These are phyloP conservation scores for Trichoderma cornu-damae DNA, from an alignment of 2,329 filamentous ascomycete genomes.

Conservation along the genomic window DNA sequence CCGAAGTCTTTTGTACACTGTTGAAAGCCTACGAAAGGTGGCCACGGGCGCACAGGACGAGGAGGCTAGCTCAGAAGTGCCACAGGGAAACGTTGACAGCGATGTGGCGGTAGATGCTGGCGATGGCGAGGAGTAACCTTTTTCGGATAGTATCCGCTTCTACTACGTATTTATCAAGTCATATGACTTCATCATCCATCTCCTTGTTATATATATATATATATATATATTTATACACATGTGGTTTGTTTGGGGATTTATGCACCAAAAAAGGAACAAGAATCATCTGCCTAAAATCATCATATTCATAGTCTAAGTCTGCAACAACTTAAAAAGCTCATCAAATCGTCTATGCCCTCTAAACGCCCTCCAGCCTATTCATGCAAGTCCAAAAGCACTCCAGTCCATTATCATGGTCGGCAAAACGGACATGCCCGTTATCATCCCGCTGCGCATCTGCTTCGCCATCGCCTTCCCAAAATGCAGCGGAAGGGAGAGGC, in stretches of 20 bases:
- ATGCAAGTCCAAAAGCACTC: conserved; percentile 27
- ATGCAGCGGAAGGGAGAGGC: conserved; percentile 1
- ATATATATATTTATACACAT: too few relatives aligned
- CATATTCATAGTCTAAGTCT: conserved; percentile 24
- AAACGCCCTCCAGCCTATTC: conserved; percentile 36
- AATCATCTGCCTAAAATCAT: conserved; percentile 13
- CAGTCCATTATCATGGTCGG: conserved; percentile 19
- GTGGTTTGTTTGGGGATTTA: not conserved
- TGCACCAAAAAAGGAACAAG: not conserved
- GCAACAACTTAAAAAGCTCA: conserved; percentile 29
- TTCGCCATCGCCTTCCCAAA: conserved; percentile 1
- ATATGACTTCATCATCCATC: not conserved
- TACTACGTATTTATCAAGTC: not conserved
- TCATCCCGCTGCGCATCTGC: conserved; percentile 10
- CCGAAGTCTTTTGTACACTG: conserved; percentile 41
- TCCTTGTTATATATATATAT: too few relatives aligned
- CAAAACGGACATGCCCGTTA: conserved; percentile 15
- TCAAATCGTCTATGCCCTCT: conserved; percentile 38
- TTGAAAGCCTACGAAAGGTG: conserved; percentile 46
- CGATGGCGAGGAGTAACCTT: not conserved
- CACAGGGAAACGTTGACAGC: conserved; percentile 7
- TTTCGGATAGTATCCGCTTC: not conserved
- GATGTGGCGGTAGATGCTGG: conserved; percentile 13
- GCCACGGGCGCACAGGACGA: conserved; percentile 25
- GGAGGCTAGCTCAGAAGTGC: conserved; percentile 19